Conservation (phyloP, 1,284 basidiomycete genomes). For the Ustilago curta region DNA sequence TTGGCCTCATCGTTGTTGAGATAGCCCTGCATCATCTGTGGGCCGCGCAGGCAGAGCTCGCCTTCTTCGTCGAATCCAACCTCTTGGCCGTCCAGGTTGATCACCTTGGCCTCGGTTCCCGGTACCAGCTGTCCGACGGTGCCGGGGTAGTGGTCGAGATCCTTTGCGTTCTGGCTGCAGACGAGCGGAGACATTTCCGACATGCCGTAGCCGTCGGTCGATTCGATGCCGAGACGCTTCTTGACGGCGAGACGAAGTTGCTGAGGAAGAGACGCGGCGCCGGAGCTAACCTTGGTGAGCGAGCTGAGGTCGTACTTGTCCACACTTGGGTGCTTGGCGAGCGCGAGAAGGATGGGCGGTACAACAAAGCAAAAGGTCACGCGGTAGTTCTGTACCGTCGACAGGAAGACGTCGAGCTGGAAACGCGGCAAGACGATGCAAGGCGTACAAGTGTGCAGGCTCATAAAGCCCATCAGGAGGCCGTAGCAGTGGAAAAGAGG, state of each 20-base stretch:
- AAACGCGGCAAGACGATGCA: constrained; percentile 60
- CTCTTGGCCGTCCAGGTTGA: constrained; percentile 51
- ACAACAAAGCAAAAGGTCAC: constrained; percentile 68
- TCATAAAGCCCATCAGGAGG: constrained; percentile 61
- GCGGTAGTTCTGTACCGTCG: constrained; percentile 51
- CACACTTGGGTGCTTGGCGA: constrained; percentile 58
- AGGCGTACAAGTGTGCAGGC: constrained; percentile 64
- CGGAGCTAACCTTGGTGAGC: constrained; percentile 62
- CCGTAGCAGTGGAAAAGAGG: constrained; percentile 69
- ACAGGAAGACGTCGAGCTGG: constrained; percentile 59
- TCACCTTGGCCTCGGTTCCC: constrained; percentile 60
- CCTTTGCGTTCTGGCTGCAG: constrained; percentile 57
- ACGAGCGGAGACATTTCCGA: constrained; percentile 68
- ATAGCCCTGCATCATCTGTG: constrained; percentile 68
- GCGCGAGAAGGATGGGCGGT: constrained; percentile 65
- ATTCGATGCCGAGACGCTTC: constrained; percentile 54
- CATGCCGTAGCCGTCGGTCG: constrained; percentile 68
- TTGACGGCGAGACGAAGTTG: constrained; percentile 56
- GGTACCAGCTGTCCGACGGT: constrained; percentile 62
- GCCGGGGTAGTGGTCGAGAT: constrained; percentile 49
- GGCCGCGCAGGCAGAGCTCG: constrained; percentile 64
- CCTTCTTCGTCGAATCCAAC: constrained; percentile 58
- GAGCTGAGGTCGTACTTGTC: constrained; percentile 61
- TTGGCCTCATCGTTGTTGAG: constrained; percentile 65
- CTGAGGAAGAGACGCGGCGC: constrained; percentile 59